Evolutionary conservation across 768 basidiomycete species (phyloP).

Genomic region (Coprinopsis marcescibilis): DNA sequence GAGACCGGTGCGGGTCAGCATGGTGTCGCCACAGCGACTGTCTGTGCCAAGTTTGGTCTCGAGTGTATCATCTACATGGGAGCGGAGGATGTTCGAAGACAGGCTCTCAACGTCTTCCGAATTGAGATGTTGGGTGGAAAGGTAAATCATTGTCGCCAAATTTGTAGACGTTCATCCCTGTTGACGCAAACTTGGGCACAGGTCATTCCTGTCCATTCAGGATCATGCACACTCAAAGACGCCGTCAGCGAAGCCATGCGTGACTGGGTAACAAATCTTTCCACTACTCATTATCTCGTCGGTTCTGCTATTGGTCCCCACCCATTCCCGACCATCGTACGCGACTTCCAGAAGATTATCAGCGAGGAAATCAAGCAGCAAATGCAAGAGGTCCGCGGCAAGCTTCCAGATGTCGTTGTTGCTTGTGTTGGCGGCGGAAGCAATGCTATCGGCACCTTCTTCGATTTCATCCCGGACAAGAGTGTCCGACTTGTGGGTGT

Average conservation of each 20-base stretch:
- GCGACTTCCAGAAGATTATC: constrained; percentile 96
- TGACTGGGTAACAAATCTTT: constrained; percentile 96
- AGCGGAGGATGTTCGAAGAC: constrained; percentile 91
- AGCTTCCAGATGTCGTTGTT: constrained; percentile 89
- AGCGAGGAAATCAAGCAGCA: constrained; percentile 92
- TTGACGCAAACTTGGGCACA: constrained; percentile 26
- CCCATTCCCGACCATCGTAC: constrained; percentile 98
- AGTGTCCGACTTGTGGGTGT: constrained; percentile 85
- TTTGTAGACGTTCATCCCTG: no score
- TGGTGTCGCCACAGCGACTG: constrained; percentile 97
- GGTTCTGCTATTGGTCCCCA: constrained; percentile 97
- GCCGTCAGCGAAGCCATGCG: constrained; percentile 98
- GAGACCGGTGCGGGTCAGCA: constrained; percentile 99
- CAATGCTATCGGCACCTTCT: constrained; percentile 97
- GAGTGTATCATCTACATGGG: constrained; percentile 99
- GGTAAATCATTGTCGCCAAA: no score
- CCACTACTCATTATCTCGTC: constrained; percentile 93
- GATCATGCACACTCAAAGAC: constrained; percentile 93
- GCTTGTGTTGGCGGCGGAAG: constrained; percentile 98
- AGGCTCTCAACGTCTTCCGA: constrained; percentile 96
- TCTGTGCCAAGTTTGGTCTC: constrained; percentile 93
- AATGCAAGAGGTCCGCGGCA: constrained; percentile 62
- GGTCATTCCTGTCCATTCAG: constrained; percentile 92
- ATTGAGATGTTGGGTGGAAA: constrained; percentile 97
- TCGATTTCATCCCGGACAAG: constrained; percentile 90